Evolutionary conservation across 345 rosid species (phyloP), one percentile per base, ranked within the genome.

Genomic region (Aurinia saxatilis): DNA sequence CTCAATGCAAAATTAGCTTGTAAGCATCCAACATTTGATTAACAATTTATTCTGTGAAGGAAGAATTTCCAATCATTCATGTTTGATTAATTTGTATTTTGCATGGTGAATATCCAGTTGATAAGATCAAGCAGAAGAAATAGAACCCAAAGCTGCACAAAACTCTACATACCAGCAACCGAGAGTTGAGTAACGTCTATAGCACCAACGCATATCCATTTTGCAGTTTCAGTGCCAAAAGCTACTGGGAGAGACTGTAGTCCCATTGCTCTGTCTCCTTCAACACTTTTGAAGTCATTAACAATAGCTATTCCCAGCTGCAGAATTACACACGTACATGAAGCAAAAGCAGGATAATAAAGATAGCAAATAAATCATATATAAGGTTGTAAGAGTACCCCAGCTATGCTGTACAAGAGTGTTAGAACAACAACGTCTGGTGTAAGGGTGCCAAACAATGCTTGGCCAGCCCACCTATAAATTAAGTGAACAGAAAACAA

Each of bases 381-480:
- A 40, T 17, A 18, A 3, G 35, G 35, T 44, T n/a, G 51, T 53
- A 59, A 66, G 64, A 65, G 48, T 82, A 90, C 99, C 87, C 99
- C 99, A 21, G 97, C 99, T 66, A 87, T 78, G 83, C 99, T 90
- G 73, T 93, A 93, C 74, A 90, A 79, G 65, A 93, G 88, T 21
- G 99, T 93, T 36, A 90, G 96, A 69, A 93, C 96, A 37, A 90
- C 76, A 54, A 90, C 84, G 55, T 93, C 97, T 30, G 88, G 91
- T 31, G 96, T 82, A 77, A 93, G 97, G 12, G 99, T 84, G 37
- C 99, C 99, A 63, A 93, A 93, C 73, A 93, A 75, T 29, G 99
- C 95, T 82, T 93, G 99, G 25, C 99, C 99, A 8, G 99, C 97
- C 97, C 99, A 93, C 99, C 99, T 93, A 75, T 72, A 36, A 61